These are phyloP conservation scores for Lolium multiflorum DNA, from an alignment of 176 grass and related monocot genomes.

Conservation along the genomic window DNA sequence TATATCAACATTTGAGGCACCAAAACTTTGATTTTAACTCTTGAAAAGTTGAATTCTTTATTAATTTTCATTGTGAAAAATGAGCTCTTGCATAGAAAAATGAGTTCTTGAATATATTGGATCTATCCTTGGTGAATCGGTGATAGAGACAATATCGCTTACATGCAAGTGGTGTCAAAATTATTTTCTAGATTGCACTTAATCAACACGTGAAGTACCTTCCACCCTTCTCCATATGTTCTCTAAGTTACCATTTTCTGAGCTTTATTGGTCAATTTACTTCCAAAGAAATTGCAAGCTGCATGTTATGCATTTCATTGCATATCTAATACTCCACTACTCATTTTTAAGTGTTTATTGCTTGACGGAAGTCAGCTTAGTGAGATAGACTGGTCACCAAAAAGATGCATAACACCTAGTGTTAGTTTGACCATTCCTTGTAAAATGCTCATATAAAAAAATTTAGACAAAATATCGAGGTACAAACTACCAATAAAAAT, in stretches of 20 bases:
- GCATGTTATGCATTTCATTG: not conserved
- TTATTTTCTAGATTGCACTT: not conserved
- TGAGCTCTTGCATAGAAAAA: not conserved
- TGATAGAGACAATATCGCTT: not conserved
- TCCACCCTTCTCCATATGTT: not conserved
- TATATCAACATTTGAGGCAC: not conserved
- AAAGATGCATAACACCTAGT: no score
- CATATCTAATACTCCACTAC: no score
- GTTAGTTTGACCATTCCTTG: no score
- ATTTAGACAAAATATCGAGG: no score
- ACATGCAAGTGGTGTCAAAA: not conserved
- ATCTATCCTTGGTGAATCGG: not conserved
- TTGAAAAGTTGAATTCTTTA: not conserved
- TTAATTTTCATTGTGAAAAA: not conserved
- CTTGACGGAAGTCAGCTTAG: no score
- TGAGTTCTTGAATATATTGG: not conserved
- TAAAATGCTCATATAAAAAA: no score
- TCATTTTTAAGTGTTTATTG: no score
- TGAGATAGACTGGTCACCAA: no score
- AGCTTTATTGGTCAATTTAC: not conserved
- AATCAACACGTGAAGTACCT: conserved; percentile 3
- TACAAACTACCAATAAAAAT: no score
- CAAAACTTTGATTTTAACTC: not conserved
- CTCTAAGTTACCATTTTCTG: not conserved
- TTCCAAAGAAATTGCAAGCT: not conserved